A percentile compares a stretch with the other conserved stretches of the same genome.
Evolutionary conservation across 495 filamentous ascomycete species (phyloP).

Genomic region (Corynascus novoguineensis): DNA sequence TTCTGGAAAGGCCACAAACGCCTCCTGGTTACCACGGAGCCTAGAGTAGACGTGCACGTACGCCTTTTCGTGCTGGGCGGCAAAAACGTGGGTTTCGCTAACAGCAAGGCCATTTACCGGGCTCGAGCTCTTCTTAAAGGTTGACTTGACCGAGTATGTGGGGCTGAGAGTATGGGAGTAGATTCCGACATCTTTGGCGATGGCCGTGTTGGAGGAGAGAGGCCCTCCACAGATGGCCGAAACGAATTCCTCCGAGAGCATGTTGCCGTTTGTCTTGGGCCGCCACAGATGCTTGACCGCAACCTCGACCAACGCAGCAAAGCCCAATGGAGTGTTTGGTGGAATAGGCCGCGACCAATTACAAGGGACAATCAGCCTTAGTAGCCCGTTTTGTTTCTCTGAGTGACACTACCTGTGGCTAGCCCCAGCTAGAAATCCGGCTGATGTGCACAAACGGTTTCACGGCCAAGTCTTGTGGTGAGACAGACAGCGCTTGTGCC

Average conservation of each 20-base stretch:
- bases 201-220: constrained; percentile 58
- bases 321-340: not conserved
- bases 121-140: constrained; percentile 91
- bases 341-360: not conserved
- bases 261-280: constrained; percentile 28
- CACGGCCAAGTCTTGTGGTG: constrained; percentile 11
- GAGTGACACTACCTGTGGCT: not conserved
- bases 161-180: constrained; percentile 81
- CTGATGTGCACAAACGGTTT: not conserved
- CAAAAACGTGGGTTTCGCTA: constrained; percentile 79
- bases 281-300: not conserved
- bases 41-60: constrained; percentile 87
- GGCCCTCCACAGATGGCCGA: constrained; percentile 63
- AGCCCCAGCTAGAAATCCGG: constrained; percentile 9
- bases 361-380: not conserved
- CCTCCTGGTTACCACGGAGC: constrained; percentile 77
- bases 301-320: too few relatives aligned
- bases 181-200: constrained; percentile 72
- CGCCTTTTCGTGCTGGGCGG: constrained; percentile 84
- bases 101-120: constrained; percentile 71
- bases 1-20: constrained; percentile 78
- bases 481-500: constrained; percentile 4
- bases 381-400: not conserved
- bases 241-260: constrained; percentile 79
- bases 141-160: constrained; percentile 58